Base-by-base conservation (phyloP, 148 eudicot genomes). In the Dianthus caryophyllus region DNA sequence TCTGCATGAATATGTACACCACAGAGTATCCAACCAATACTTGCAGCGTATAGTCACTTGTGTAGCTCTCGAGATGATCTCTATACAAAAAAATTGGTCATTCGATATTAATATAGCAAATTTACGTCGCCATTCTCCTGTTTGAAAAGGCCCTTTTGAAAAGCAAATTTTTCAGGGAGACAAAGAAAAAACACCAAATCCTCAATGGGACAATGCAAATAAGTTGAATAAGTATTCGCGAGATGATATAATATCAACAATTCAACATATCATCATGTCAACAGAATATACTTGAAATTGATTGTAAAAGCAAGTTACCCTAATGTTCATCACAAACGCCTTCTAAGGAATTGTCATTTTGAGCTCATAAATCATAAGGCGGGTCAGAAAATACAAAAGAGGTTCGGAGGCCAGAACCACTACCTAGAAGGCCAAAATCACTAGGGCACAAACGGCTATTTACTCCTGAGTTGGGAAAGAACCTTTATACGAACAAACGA, bases 1-100 rank as follows among this genome's bases (percentile, higher is more conserved):
- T 94, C 86, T 94, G 98, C 98, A 94, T 94, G 78, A 88, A 90
- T 47, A 94, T 82, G 87, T 90, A 94, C 70, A 94, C 92, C 76
- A 88, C 77, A 68, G 89, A 86, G 72, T 90, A 94, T 61, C 98
- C 97, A 46, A 86, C 72, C 52, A 94, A 84, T 72, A 94, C 98
- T 80, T 94, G 98, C 57, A 79, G 39, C 0, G 97, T 94, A 80
- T 94, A 94, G 88, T 94, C 97, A 73, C 89, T 90, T 73, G 98
- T 87, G 86, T 94, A 90, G 81, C 73, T 86, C 80, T 94, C 98
- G 49, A 94, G 90, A 65, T 86, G 82, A 83, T 87, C 91, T 83
- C 98, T 94, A 44, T 65, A 41, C 38, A 78, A 61, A 71, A 71
- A 49, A 68, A 18, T 36, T 4, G 24, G 50, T 53, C 0, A 50